Evolutionary conservation across 768 basidiomycete genomes (phyloP).

Genomic region (Wakefieldia striispora): DNA sequence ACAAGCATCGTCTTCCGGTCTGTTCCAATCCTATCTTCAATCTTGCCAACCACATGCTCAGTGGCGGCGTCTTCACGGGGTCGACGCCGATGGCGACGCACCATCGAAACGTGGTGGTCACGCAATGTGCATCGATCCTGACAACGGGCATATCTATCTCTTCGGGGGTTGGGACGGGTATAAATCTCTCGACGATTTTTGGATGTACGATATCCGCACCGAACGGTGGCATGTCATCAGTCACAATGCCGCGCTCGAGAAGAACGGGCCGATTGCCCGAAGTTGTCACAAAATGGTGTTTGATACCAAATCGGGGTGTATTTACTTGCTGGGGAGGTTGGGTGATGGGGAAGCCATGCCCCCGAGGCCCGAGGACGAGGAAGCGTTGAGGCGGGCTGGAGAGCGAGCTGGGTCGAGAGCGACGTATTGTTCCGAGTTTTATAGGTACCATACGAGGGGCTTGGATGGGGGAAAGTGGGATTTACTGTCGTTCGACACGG

Average conservation of each 20-base stretch:
- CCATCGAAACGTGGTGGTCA: conserved; percentile 75
- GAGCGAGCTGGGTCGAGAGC: conserved; percentile 21
- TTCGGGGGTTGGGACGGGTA: conserved; percentile 80
- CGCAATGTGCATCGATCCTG: conserved; percentile 75
- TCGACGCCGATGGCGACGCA: conserved; percentile 60
- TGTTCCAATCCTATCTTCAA: conserved; percentile 60
- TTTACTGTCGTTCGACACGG: conserved; percentile 62
- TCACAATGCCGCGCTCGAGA: conserved; percentile 49
- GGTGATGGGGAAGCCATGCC: conserved; percentile 49
- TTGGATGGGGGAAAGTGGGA: conserved; percentile 68
- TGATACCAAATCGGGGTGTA: conserved; percentile 63
- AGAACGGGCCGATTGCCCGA: conserved; percentile 66
- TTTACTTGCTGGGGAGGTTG: conserved; percentile 72
- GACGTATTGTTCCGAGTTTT: conserved; percentile 65
- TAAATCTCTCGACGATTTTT: conserved; percentile 74
- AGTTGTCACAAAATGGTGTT: conserved; percentile 85
- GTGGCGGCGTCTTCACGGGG: conserved; percentile 60
- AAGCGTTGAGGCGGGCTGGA: conserved; percentile 17
- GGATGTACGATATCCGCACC: conserved; percentile 61
- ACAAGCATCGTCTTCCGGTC: conserved; percentile 47
- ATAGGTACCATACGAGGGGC: conserved; percentile 50
- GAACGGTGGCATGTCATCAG: conserved; percentile 64
- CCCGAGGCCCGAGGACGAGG: conserved; percentile 23
- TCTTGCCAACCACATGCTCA: conserved; percentile 54
- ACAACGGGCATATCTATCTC: conserved; percentile 63